Base-by-base conservation (phyloP, 257 asterid genomes). In the Ocimum tenuiflorum region DNA sequence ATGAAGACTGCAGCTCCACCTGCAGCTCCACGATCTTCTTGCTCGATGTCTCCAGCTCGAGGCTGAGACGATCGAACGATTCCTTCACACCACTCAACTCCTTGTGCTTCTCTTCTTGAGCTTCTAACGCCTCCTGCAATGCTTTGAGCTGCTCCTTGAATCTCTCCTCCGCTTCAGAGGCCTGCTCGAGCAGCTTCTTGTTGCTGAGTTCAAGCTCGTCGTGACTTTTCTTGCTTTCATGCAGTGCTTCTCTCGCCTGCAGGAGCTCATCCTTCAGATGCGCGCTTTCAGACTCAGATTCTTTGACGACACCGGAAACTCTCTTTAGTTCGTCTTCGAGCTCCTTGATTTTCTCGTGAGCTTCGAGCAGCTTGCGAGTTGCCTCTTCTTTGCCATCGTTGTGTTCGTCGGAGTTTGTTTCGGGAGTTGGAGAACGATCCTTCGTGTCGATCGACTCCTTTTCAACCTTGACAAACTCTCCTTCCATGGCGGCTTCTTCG, bases 381-480 rank as follows among this genome's bases (percentile, higher is more conserved):
- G 77, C 22, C 57, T 82, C 79, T 13, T 61, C 60, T 57, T 60
- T 59, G 72, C 68, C 62, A 22, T 71, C 38, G 27, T 60, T 60
- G 7, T 39, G 80, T 43, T 64, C 75, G 6, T 29, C 31, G 0
- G 51, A 27, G 29, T 49, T 31, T 13, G 69, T 24, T 27, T 70
- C 79, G 29, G 42, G 67, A 31, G 15, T 56, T 31, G 29, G 60
- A 48, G 83, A 71, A 47, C 64, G 83, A 47, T 73, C 77, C 77
- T 27, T 27, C 31, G 4, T 4, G 2, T 27, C 31, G 4, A 27
- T 1, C 31, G 31, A 27, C 31, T 78, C 94, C 71, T 79, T 92
- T 78, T 89, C 97, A 22, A 92, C 95, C 81, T 89, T 92, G 0
- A 92, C 81, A 80, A 92, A 87, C 58, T 84, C 99, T 7, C 94